Conservation (phyloP, 805 yeast genomes). For the Cyberlindnera subsufficiens region DNA sequence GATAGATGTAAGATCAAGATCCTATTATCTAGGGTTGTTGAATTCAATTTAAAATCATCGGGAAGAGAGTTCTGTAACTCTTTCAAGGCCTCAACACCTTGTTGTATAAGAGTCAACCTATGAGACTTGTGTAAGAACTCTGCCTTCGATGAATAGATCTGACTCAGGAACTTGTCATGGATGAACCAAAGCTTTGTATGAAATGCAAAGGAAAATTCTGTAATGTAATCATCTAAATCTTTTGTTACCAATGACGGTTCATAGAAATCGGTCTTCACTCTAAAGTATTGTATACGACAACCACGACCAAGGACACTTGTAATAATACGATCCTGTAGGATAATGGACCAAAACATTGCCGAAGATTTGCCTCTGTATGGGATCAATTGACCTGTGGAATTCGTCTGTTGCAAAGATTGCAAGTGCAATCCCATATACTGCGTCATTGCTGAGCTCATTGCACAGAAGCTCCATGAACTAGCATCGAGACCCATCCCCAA, state of each 20-base stretch:
- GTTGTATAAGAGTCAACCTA: slow-evolving; percentile 23
- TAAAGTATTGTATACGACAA: slow-evolving; percentile 27
- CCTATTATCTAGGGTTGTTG: slow-evolving; percentile 13
- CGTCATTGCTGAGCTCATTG: slow-evolving; percentile 26
- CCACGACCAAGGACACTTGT: slow-evolving; percentile 30
- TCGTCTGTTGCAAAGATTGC: no score
- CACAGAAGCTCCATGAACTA: slow-evolving; percentile 27
- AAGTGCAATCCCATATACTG: slow-evolving; percentile 25
- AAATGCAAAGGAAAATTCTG: slow-evolving; percentile 12
- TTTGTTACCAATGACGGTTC: slow-evolving; percentile 15
- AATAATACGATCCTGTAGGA: slow-evolving; percentile 28
- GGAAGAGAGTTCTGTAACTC: slow-evolving; percentile 8
- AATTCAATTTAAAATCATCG: not conserved
- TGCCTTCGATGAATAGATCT: slow-evolving; percentile 30
- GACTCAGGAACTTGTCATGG: slow-evolving; percentile 26
- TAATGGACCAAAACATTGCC: slow-evolving; percentile 25
- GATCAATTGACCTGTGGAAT: no score
- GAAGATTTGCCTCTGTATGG: slow-evolving; percentile 6
- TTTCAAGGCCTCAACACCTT: slow-evolving; percentile 23
- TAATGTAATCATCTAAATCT: not conserved
- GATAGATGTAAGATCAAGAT: slow-evolving; percentile 26
- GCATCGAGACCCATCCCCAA: slow-evolving; percentile 29
- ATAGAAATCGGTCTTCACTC: slow-evolving; percentile 19
- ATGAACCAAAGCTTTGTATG: slow-evolving; percentile 28
- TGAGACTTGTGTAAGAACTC: slow-evolving; percentile 29